Percentiles rank a stretch among this genome's conserved stretches.
Conservation (phyloP, 164 flowering plant species). For the Stephania cephalantha region DNA sequence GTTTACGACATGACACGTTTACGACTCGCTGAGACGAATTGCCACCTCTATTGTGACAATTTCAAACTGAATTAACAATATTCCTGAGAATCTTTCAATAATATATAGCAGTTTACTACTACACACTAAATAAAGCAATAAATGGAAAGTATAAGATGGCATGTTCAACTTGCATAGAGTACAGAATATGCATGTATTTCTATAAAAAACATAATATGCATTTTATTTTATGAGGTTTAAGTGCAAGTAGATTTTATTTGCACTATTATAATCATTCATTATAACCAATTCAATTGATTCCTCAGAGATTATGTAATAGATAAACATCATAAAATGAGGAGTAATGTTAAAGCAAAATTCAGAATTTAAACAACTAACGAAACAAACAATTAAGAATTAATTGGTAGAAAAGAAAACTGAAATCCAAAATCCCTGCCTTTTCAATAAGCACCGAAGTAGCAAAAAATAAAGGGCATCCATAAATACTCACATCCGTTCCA, state of each 20-base stretch:
- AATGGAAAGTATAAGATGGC: neutral
- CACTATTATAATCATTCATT: neutral
- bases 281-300: neutral
- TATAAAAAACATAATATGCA: neutral
- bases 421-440: neutral
- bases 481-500: constrained; percentile 72
- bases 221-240: too few species aligned
- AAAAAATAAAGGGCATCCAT: neutral
- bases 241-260: neutral
- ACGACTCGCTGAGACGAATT: too few species aligned
- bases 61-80: neutral
- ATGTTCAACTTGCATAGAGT: neutral
- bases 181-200: neutral
- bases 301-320: neutral
- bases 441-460: neutral
- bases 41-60: too few species aligned
- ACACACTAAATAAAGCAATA: neutral
- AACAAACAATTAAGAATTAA: neutral
- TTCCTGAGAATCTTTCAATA: neutral
- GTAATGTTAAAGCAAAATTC: neutral
- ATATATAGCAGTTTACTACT: neutral
- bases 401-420: too few species aligned
- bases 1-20: too few species aligned
- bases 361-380: neutral
- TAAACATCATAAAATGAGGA: neutral